phyloP scores from a whole-genome alignment of 139 green algal species.

The Chlamydomonas sphaeroides region DNA sequence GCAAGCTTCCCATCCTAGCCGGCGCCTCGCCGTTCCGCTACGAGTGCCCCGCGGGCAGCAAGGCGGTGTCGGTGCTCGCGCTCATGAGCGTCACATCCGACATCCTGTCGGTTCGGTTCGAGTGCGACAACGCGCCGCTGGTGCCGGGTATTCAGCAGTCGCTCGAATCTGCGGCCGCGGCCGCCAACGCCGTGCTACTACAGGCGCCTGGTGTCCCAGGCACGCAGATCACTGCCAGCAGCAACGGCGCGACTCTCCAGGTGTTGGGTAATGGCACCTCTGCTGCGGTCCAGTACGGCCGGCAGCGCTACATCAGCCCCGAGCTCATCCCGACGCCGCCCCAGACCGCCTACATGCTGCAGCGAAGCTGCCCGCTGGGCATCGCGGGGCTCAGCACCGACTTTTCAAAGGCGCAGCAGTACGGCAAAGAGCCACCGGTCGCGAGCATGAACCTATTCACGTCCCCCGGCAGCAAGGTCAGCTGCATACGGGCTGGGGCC shows the following conservation, averaged over 20 bases:
- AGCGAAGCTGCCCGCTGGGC: neutral
- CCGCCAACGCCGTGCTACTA: no score
- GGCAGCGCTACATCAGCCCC: neutral
- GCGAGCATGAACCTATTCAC: no score
- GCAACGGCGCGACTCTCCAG: neutral
- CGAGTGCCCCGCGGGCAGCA: neutral
- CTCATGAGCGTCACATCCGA: neutral
- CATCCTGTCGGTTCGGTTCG: neutral
- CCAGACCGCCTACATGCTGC: neutral
- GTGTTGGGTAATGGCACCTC: no score
- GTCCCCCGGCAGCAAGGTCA: no score
- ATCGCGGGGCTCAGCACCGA: neutral
- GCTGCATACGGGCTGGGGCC: no score
- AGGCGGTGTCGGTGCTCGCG: neutral
- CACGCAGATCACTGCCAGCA: neutral
- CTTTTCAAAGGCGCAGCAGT: neutral
- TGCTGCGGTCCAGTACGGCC: neutral
- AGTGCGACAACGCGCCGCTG: neutral
- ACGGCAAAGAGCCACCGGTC: no score
- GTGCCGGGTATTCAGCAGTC: no score
- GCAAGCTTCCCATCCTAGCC: neutral
- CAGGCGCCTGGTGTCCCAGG: no score
- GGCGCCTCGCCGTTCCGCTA: neutral
- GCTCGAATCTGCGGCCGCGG: no score
- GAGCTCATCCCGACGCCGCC: neutral